These are phyloP conservation scores for Rosa hybrid DNA, from an alignment of 331 rosid genomes.

Conservation along the genomic window DNA sequence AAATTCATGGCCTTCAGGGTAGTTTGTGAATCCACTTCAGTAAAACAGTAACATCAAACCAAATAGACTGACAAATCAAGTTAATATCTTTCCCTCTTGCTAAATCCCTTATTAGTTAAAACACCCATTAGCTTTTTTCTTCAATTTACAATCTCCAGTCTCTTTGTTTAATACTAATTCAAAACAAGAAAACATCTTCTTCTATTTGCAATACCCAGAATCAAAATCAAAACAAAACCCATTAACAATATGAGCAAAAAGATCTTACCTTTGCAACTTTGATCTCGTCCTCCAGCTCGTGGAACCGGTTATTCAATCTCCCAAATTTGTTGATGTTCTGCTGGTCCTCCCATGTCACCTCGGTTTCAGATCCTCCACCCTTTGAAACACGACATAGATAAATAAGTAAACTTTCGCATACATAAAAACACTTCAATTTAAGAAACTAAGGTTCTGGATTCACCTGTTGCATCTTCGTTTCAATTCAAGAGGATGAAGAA, in stretches of 20 bases:
- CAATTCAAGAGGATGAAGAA: conserved; percentile 11
- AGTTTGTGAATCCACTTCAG: not conserved
- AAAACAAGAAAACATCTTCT: not conserved
- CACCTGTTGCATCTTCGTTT: conserved; percentile 42
- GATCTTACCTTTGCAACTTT: conserved; percentile 42
- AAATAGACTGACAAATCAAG: not conserved
- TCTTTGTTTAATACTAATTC: not conserved
- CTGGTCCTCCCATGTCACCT: conserved; percentile 92
- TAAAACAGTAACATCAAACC: not conserved
- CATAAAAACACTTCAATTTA: not conserved
- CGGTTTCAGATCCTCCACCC: conserved; percentile 87
- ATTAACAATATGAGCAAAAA: not conserved
- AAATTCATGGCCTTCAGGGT: not conserved
- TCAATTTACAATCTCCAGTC: not conserved
- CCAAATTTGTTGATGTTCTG: conserved; percentile 83
- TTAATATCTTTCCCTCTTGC: not conserved
- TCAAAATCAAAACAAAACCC: not conserved
- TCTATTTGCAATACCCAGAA: not conserved
- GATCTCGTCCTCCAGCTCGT: conserved; percentile 64
- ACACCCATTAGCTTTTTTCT: not conserved
- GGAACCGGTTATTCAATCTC: conserved; percentile 59
- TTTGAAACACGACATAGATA: conserved; percentile 7
- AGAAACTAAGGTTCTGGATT: conserved; percentile 3
- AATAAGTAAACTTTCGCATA: not conserved
- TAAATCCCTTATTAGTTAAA: not conserved